Evolutionary conservation across 225 moss, liverwort and hornwort species (phyloP).

Genomic region (Pseudisothecium myosuroides): DNA sequence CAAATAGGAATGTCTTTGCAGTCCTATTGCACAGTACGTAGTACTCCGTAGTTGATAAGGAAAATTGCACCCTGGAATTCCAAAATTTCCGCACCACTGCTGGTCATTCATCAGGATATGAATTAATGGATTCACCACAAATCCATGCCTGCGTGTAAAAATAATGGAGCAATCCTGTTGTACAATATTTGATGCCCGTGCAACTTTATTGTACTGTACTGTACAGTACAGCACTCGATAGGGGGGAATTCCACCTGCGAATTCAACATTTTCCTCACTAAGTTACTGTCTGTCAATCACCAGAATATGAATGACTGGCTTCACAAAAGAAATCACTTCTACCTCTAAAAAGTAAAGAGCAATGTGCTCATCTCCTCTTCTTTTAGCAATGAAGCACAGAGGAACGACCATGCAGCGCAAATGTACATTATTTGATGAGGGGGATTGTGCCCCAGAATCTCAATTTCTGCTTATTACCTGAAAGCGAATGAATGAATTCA

Average conservation of each 20-base stretch:
- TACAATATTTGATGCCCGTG: not conserved
- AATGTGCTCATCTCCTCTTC: no score
- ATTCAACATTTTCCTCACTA: not conserved
- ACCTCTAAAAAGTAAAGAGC: no score
- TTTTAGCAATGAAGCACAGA: no score
- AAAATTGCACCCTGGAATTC: not conserved
- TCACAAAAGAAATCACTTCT: no score
- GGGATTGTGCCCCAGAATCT: no score
- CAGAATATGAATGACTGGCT: not conserved
- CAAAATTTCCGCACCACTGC: not conserved
- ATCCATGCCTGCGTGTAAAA: not conserved
- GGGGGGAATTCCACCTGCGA: not conserved
- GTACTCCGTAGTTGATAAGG: not conserved
- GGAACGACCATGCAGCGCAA: no score
- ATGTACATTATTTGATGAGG: no score
- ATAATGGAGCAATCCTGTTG: not conserved
- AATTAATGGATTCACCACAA: not conserved
- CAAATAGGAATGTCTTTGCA: not conserved
- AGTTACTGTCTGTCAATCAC: not conserved
- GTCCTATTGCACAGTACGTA: not conserved
- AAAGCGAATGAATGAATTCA: not conserved
- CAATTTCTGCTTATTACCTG: no score
- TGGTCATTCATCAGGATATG: not conserved
- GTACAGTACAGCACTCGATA: not conserved
- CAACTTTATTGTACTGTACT: not conserved